These are phyloP conservation scores for Hondaea fermentalgiana DNA, from an alignment of 108 stramenopile species.

Conservation along the genomic window DNA sequence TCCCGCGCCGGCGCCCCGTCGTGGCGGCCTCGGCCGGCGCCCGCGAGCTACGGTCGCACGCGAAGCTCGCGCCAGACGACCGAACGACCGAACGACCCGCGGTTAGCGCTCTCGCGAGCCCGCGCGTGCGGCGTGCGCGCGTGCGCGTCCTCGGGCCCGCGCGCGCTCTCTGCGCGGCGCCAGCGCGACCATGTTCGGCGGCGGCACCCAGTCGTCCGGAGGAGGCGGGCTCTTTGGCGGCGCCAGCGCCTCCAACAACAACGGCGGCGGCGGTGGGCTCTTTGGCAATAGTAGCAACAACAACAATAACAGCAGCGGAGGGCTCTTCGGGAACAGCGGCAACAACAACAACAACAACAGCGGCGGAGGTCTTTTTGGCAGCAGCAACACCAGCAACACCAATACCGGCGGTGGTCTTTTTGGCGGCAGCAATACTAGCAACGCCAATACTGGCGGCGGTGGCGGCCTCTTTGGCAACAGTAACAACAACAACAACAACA, in stretches of 20 bases:
- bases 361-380: not conserved
- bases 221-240: not conserved
- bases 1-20: too few species aligned
- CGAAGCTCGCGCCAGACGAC: too few species aligned
- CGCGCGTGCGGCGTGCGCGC: too few species aligned
- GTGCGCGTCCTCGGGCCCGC: too few species aligned
- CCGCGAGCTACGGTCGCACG: too few species aligned
- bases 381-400: not conserved
- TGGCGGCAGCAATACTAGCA: not conserved
- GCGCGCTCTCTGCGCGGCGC: too few species aligned
- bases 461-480: not conserved
- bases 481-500: not conserved
- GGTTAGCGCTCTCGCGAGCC: too few species aligned
- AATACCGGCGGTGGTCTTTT: not conserved
- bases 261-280: not conserved
- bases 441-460: not conserved
- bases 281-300: not conserved
- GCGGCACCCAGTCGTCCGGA: not conserved
- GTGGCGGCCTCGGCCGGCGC: too few species aligned
- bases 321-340: not conserved
- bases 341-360: not conserved
- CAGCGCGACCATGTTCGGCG: not conserved
- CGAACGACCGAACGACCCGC: too few species aligned
- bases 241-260: not conserved
- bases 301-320: not conserved